Evolutionary conservation across 306 rosid genomes (phyloP).

Genomic region (Vicia faba): DNA sequence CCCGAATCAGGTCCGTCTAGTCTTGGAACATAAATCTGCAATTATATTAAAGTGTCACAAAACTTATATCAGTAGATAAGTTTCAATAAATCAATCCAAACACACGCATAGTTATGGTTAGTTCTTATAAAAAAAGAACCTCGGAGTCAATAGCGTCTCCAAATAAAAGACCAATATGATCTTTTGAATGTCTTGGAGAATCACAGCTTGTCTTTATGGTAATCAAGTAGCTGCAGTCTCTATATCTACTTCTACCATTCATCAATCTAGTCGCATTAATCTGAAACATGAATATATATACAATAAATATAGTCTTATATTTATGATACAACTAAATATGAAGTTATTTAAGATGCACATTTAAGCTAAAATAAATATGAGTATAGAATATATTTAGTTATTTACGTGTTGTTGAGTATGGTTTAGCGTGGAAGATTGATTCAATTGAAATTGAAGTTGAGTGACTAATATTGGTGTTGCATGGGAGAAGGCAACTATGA

Average conservation of each 20-base stretch:
- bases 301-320: background rate
- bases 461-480: conserved; percentile 36
- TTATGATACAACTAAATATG: background rate
- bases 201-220: background rate
- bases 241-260: background rate
- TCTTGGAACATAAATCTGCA: background rate
- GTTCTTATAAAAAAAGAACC: background rate
- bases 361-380: background rate
- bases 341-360: background rate
- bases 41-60: conserved; percentile 35
- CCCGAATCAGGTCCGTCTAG: background rate
- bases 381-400: background rate
- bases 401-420: background rate
- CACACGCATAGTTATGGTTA: no score
- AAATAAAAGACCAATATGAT: background rate
- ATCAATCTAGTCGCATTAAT: conserved; percentile 33
- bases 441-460: conserved; percentile 42
- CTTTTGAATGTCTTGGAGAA: background rate
- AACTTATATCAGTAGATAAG: no score
- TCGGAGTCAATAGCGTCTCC: background rate
- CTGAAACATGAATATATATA: background rate
- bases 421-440: conserved; percentile 42
- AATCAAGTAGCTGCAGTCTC: background rate
- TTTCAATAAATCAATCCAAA: no score
- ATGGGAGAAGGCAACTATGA: conserved; percentile 31